Evolutionary conservation across 2,329 filamentous ascomycete species (phyloP).

Genomic region (Penicillium griseofulvum): DNA sequence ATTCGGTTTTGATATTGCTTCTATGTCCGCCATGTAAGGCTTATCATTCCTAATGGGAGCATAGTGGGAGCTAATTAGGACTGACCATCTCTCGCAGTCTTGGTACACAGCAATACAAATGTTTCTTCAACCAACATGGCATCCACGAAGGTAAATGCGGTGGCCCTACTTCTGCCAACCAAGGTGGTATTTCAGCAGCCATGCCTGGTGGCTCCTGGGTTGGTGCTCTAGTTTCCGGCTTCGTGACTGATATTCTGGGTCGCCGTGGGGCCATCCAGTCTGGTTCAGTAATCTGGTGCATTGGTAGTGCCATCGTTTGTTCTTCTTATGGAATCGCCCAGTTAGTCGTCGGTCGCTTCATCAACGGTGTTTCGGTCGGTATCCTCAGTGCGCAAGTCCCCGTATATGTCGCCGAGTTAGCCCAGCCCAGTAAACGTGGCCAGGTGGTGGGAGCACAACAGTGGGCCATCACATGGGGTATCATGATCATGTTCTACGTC

Average conservation of each 20-base stretch:
- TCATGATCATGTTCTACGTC: conserved; percentile 68
- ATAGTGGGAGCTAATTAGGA: not conserved
- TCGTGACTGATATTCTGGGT: conserved; percentile 56
- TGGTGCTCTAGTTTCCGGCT: conserved; percentile 56
- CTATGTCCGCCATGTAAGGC: conserved; percentile 61
- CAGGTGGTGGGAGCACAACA: conserved; percentile 70
- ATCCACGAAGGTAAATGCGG: conserved; percentile 27
- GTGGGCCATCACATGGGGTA: conserved; percentile 71
- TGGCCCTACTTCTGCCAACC: conserved; percentile 53
- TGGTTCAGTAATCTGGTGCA: conserved; percentile 51
- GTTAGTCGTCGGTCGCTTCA: conserved; percentile 68
- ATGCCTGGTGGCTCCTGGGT: conserved; percentile 72
- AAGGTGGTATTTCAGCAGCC: conserved; percentile 69
- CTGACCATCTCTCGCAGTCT: conserved; percentile 37
- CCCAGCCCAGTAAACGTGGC: conserved; percentile 54
- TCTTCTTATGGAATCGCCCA: conserved; percentile 66
- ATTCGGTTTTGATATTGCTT: conserved; percentile 77
- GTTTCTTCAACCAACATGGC: conserved; percentile 63
- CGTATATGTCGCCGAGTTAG: conserved; percentile 68
- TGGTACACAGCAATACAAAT: conserved; percentile 66
- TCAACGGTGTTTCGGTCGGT: conserved; percentile 71
- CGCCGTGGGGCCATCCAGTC: conserved; percentile 55
- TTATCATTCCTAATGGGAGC: too few relatives aligned
- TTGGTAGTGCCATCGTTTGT: conserved; percentile 60
- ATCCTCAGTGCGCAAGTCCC: conserved; percentile 71